phyloP scores from a whole-genome alignment of 1,139 yeast genomes.

The Torulaspora globosa region DNA sequence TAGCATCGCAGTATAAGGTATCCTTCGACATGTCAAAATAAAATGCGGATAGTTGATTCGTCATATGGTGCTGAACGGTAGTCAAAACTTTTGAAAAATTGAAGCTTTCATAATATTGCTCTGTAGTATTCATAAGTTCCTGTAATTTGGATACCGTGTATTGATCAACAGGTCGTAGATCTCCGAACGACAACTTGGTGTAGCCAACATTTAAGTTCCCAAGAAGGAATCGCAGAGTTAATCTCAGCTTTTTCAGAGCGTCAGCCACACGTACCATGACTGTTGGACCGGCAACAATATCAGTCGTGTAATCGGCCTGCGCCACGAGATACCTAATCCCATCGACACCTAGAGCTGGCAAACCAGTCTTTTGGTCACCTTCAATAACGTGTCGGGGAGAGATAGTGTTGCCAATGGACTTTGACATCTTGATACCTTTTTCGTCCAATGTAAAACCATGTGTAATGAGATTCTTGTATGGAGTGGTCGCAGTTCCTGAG shows the following conservation, averaged over 20 bases:
- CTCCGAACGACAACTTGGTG: constrained; percentile 34
- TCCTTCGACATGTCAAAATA: constrained; percentile 89
- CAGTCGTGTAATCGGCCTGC: constrained; percentile 78
- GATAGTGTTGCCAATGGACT: constrained; percentile 80
- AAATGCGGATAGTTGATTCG: constrained; percentile 68
- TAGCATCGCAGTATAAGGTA: constrained; percentile 66
- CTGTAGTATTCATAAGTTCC: constrained; percentile 44
- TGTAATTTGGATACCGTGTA: constrained; percentile 55
- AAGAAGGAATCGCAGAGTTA: constrained; percentile 72
- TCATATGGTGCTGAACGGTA: constrained; percentile 66
- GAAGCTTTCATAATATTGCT: constrained; percentile 49
- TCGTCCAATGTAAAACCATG: constrained; percentile 93
- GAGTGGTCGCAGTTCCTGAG: constrained; percentile 45
- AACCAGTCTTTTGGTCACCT: constrained; percentile 54
- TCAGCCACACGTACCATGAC: constrained; percentile 74
- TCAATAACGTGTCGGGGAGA: constrained; percentile 62
- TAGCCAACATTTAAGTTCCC: constrained; percentile 56
- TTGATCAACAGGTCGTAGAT: constrained; percentile 58
- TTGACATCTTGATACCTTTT: constrained; percentile 87
- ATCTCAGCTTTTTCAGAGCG: constrained; percentile 72
- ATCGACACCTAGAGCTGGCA: constrained; percentile 82
- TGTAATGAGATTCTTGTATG: constrained; percentile 72
- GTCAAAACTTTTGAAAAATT: constrained; percentile 66
- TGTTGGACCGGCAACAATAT: constrained; percentile 69
- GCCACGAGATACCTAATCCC: constrained; percentile 92